Evolutionary conservation across 257 asterid genomes (phyloP), one percentile per base, ranked within the genome.

Genomic region (Dorcoceras hygrometricum): DNA sequence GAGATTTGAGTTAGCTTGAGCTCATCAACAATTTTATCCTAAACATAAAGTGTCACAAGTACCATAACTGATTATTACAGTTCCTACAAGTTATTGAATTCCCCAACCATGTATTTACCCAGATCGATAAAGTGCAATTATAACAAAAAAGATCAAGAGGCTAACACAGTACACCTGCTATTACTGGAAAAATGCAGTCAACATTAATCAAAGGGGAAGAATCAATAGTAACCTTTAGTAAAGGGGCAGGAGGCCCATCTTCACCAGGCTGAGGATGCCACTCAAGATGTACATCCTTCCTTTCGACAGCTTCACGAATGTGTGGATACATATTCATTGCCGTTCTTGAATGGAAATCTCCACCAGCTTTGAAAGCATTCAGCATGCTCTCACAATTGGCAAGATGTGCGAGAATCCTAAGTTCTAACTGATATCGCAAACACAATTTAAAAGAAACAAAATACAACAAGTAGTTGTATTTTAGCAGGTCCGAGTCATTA

Each of bases 291-390:
- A 89, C 99, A 8, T 53, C 57, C 60, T 75, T 81, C 25, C 59
- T 68, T 59, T 83, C 79, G 67, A 83, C 67, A 11, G 88, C 88
- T 67, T 78, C 73, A 54, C 82, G 84, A 66, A 83, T 80, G 70
- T 80, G 86, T 3, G 86, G 79, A 71, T 83, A 83, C 88, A 83
- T 83, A 72, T 78, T 83, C 85, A 83, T 78, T 34, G 99, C 99
- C 50, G 99, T 94, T 78, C 99, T 85, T 1, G 99, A 94, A 74
- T 94, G 99, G 80, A 94, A 94, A 76, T 94, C 99, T 62, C 99
- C 99, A 36, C 99, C 99, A 67, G 99, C 98, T 79, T 75, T 74
- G 69, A 83, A 83, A 63, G 88, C 88, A 66, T 62, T 73, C 77
- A 83, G 63, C 88, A 83, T 83, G 76, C 88, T 83, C 75, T 80